Percentiles rank a stretch among this genome's conserved stretches.
Conservation (phyloP, 768 basidiomycete species). For the Hortiboletus campestris region DNA sequence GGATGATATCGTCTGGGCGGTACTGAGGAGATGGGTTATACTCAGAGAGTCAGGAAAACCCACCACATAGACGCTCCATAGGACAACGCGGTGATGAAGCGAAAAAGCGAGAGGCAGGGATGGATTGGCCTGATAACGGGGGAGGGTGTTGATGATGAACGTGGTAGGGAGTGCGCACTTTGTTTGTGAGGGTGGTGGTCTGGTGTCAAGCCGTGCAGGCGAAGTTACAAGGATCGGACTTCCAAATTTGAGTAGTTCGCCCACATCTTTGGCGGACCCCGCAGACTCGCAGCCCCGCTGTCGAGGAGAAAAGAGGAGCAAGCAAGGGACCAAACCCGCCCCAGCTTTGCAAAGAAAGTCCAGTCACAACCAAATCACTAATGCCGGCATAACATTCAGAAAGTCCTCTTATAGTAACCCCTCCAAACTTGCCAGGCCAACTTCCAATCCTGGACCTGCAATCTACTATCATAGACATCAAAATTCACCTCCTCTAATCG, state of each 20-base stretch:
- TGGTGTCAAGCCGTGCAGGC: constrained; percentile 33
- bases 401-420: constrained; percentile 44
- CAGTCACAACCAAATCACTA: constrained; percentile 17
- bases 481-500: constrained; percentile 70
- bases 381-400: constrained; percentile 36
- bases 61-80: constrained; percentile 71
- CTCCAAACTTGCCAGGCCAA: constrained; percentile 72
- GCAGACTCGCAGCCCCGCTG: constrained; percentile 24
- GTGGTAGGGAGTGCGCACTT: constrained; percentile 19
- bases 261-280: constrained; percentile 29
- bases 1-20: constrained; percentile 58
- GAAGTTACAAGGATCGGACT: constrained; percentile 35
- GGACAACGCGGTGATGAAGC: background rate
- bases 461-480: constrained; percentile 61
- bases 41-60: constrained; percentile 28
- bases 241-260: constrained; percentile 32
- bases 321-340: background rate
- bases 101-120: background rate
- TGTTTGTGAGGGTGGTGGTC: constrained; percentile 36
- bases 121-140: background rate
- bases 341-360: background rate
- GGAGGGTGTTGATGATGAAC: background rate
- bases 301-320: background rate
- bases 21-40: constrained; percentile 10
- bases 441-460: constrained; percentile 73